Evolutionary conservation across 306 rosid genomes (phyloP).

Genomic region (Castanea mollissima): DNA sequence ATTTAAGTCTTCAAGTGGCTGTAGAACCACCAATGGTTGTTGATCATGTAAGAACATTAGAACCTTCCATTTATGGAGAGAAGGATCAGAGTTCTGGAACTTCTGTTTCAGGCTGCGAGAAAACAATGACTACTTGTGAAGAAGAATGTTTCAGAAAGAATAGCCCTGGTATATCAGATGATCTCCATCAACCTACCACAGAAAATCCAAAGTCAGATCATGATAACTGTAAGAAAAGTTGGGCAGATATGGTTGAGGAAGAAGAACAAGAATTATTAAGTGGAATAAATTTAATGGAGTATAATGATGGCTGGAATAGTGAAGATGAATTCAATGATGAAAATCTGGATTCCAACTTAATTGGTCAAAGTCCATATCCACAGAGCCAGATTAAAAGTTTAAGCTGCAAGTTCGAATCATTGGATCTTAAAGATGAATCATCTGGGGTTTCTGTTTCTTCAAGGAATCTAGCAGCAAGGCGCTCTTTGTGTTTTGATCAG

Average conservation of each 20-base stretch:
- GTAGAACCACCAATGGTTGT: conserved; percentile 22
- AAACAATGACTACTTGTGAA: neutral
- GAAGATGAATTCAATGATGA: conserved; percentile 49
- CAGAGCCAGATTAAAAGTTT: conserved; percentile 34
- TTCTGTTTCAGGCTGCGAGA: neutral
- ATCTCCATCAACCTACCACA: conserved; percentile 7
- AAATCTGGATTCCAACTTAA: conserved; percentile 54
- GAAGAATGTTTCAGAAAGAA: conserved; percentile 15
- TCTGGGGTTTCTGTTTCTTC: conserved; percentile 23
- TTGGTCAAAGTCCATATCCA: conserved; percentile 29
- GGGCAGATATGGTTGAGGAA: conserved; percentile 98
- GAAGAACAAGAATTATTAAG: conserved; percentile 41
- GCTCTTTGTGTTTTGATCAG: conserved; percentile 50
- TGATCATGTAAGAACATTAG: conserved; percentile 18
- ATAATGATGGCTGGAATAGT: conserved; percentile 19
- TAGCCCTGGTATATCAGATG: conserved; percentile 13
- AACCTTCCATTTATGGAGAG: conserved; percentile 3
- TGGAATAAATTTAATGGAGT: conserved; percentile 13
- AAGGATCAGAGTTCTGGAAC: conserved; percentile 19
- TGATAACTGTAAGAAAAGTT: conserved; percentile 59
- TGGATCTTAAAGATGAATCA: conserved; percentile 34
- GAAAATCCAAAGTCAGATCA: conserved; percentile 19
- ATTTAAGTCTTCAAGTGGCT: neutral
- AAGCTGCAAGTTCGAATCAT: conserved; percentile 36
- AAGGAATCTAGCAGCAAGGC: conserved; percentile 54